A percentile compares a stretch with the other conserved stretches of the same genome.
Conservation (phyloP, 805 yeast genomes). For the Kazachstania viticola region DNA sequence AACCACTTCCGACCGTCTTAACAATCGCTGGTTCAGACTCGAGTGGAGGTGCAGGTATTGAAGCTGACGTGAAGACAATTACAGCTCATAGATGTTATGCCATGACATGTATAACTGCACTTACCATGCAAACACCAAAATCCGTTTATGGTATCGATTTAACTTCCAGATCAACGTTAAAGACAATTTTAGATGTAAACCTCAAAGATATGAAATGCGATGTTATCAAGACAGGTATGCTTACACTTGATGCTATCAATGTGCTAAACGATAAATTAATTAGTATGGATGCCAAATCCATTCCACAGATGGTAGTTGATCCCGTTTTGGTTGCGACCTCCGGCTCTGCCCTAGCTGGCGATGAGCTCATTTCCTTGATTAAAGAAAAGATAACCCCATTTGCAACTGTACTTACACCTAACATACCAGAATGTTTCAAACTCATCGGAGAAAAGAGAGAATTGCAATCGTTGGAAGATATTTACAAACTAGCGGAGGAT, state of each 20-base stretch:
- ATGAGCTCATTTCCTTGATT: conserved; percentile 29
- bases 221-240: conserved; percentile 74
- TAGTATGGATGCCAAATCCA: conserved; percentile 22
- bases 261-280: conserved; percentile 32
- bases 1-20: conserved; percentile 30
- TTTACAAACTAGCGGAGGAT: conserved; percentile 28
- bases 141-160: conserved; percentile 32
- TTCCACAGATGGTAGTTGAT: conserved; percentile 47
- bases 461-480: conserved; percentile 30
- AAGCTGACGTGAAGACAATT: conserved; percentile 76
- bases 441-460: conserved; percentile 21
- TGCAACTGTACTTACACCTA: conserved; percentile 65
- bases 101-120: conserved; percentile 62
- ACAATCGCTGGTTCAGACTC: conserved; percentile 68
- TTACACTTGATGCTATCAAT: conserved; percentile 42
- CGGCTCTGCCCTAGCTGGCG: conserved; percentile 48
- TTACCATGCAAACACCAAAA: conserved; percentile 64
- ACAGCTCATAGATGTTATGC: conserved; percentile 68
- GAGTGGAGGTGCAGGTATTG: conserved; percentile 88
- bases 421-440: conserved; percentile 50
- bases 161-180: conserved; percentile 34
- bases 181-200: conserved; percentile 39
- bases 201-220: conserved; percentile 50
- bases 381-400: conserved; percentile 35
- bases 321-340: conserved; percentile 81